Evolutionary conservation across 805 yeast species (phyloP), one percentile per base, ranked within the genome.

Genomic region (Kazachstania africana): DNA sequence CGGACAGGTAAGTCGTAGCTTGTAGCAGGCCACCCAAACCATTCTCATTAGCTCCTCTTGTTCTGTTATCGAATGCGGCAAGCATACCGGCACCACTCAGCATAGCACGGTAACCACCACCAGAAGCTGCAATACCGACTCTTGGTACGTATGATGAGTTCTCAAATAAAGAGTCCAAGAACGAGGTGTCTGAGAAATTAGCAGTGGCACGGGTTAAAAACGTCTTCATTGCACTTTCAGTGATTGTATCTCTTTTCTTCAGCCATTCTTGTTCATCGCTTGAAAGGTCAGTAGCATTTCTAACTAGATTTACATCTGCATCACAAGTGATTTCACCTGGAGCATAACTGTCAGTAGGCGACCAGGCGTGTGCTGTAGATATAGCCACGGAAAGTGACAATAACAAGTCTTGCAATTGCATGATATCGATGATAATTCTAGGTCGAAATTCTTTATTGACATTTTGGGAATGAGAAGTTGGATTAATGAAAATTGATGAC

Each of bases 81-180:
- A 84, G 58, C 51, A 75, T 73, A 24, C 95, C 95, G 12, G 94
- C 94, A 4, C 94, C 94, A 34, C 65, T 58, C 28, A 84, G 59
- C 83, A 85, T 82, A 25, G 95, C 94, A 40, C 95, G 68, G 54
- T 81, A 84, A 4, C 95, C 95, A 50, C 95, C 95, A 29, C 95
- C 95, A 10, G 82, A 67, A 40, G 77, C 73, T 8, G 85, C 76
- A 19, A 70, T 42, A 4, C 73, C 85, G 31, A 79, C 60, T 31
- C 66, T 62, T 35, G 57, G 55, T 19, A 36, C 38, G 28, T 65
- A 61, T 9, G 40, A 38, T 14, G 35, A 28, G 24, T 42, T 38
- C 12, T 34, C 35, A 33, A 54, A 50, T 19, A 55, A 34, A 20
- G 31, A 27, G 19, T 43, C 39, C 2, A 44, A 17, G 3, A 37